Percentiles rank a stretch among this genome's conserved stretches.
Conservation (phyloP, 2,329 filamentous ascomycete genomes). For the Botrytis cinerea region DNA sequence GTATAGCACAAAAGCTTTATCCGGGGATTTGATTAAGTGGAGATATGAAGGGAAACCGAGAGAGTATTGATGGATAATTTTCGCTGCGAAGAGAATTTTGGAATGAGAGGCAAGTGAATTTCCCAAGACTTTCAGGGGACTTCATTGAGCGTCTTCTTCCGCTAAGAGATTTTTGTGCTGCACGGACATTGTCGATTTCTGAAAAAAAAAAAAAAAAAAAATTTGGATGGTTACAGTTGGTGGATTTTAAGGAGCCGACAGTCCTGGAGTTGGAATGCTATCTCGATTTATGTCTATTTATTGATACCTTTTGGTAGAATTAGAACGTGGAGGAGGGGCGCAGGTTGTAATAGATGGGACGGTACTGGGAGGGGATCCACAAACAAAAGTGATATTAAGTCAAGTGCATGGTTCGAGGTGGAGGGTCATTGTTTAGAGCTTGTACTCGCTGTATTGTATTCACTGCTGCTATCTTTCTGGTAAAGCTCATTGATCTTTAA, state of each 20-base stretch:
- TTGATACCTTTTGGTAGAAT: background rate
- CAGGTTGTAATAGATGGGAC: background rate
- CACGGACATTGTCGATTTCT: background rate
- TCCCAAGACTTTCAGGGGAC: background rate
- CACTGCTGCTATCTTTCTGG: background rate
- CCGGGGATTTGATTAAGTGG: background rate
- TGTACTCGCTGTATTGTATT: background rate
- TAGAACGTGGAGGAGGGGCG: too few species aligned
- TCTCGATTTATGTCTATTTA: background rate
- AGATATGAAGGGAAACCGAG: background rate
- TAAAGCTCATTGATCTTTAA: too few species aligned
- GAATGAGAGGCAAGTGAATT: background rate
- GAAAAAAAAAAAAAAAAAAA: too few species aligned
- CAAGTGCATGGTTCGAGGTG: background rate
- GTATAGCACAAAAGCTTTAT: background rate
- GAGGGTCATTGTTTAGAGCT: accelerated
- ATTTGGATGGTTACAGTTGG: background rate
- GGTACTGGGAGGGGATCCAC: background rate
- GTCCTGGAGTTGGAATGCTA: too few species aligned
- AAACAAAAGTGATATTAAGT: accelerated
- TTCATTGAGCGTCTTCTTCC: background rate
- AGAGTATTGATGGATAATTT: background rate
- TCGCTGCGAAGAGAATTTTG: background rate
- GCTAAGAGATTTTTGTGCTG: background rate
- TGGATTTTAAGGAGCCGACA: background rate